These are phyloP conservation scores for Spergularia marina DNA, from an alignment of 148 eudicot species.

Conservation along the genomic window DNA sequence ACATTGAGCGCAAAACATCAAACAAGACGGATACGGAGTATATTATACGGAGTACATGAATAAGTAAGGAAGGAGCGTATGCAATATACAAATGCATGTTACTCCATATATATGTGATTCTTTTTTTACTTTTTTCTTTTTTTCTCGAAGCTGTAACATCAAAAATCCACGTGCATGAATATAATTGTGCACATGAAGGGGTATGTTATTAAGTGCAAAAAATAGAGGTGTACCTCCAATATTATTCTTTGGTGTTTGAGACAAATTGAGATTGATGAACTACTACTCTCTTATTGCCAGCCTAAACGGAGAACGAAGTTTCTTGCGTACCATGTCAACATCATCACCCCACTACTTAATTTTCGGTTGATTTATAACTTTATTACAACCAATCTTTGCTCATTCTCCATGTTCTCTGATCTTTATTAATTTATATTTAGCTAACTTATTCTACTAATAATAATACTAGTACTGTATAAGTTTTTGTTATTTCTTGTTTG, in stretches of 20 bases:
- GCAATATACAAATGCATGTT: neutral
- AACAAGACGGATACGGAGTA: too few species aligned
- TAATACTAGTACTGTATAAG: too few species aligned
- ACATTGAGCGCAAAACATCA: too few species aligned
- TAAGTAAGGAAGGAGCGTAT: too few species aligned
- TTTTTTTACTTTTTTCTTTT: neutral
- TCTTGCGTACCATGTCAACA: conserved; percentile 23
- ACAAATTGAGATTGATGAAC: conserved; percentile 13
- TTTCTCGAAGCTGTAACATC: conserved; percentile 11
- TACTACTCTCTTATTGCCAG: conserved; percentile 17
- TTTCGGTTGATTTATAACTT: conserved; percentile 3
- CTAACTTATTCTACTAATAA: neutral
- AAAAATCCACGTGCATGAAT: conserved; percentile 34
- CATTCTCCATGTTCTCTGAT: conserved; percentile 5
- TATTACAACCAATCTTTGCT: conserved; percentile 10
- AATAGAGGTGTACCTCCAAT: neutral
- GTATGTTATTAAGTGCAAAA: conserved; percentile 11
- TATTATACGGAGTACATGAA: too few species aligned
- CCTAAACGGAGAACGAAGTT: conserved; percentile 21
- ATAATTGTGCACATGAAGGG: conserved; percentile 30
- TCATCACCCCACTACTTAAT: conserved; percentile 26
- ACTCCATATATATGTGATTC: neutral
- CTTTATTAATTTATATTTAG: neutral
- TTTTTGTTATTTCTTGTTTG: neutral
- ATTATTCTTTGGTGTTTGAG: neutral